These are phyloP conservation scores for Eutrema salsugineum DNA, from an alignment of 441 rosid genomes.

Conservation along the genomic window DNA sequence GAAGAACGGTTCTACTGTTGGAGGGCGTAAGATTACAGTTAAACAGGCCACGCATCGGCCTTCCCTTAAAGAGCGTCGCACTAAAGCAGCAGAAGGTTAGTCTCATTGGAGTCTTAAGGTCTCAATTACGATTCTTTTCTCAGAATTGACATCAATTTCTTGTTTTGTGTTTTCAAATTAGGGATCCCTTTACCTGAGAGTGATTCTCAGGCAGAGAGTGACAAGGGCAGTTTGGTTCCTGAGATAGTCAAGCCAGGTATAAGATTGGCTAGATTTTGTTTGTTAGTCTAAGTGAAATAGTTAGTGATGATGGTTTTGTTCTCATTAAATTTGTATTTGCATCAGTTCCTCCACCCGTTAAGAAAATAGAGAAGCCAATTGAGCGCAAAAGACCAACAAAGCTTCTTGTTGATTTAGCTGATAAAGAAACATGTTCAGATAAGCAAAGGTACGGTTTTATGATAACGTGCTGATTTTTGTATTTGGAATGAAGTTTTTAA, in stretches of 20 bases:
- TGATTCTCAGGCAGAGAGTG: constrained; percentile 24
- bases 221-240: constrained; percentile 26
- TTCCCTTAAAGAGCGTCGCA: constrained; percentile 66
- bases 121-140: neutral
- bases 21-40: constrained; percentile 76
- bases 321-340: constrained; percentile 9
- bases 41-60: constrained; percentile 86
- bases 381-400: constrained; percentile 44
- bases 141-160: neutral
- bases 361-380: constrained; percentile 39
- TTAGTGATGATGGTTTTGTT: neutral
- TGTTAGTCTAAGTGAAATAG: neutral
- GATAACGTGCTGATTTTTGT: neutral
- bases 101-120: constrained; percentile 3
- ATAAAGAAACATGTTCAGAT: constrained; percentile 71
- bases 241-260: constrained; percentile 36
- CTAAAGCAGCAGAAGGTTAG: constrained; percentile 63
- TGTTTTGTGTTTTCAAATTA: neutral
- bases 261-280: constrained; percentile 36
- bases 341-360: constrained; percentile 30
- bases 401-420: constrained; percentile 46
- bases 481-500: neutral
- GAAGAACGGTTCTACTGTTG: constrained; percentile 66
- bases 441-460: constrained; percentile 70
- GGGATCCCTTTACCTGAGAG: constrained; percentile 38